These are phyloP conservation scores for Eragrostis nindensis DNA, from an alignment of 176 grass and related monocot species.

Conservation along the genomic window DNA sequence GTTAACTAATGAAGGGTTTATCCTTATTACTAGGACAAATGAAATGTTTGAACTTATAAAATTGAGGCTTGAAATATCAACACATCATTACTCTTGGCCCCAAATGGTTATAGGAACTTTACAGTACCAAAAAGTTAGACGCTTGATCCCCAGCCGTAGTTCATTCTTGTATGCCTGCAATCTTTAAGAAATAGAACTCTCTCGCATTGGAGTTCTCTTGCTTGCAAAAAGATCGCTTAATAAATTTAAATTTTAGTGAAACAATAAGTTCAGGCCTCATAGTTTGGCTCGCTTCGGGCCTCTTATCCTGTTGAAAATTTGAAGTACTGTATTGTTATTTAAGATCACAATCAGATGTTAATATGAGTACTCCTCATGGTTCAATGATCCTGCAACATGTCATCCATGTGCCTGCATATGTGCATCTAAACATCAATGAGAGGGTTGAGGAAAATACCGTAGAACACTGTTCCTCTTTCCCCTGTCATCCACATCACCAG, in stretches of 20 bases:
- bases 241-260: background rate
- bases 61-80: background rate
- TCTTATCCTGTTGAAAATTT: background rate
- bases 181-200: background rate
- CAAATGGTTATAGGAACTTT: background rate
- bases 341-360: background rate
- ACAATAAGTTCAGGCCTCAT: background rate
- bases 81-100: too few species aligned
- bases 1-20: background rate
- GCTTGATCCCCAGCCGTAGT: background rate
- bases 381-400: too few species aligned
- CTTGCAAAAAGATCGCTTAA: background rate
- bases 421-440: constrained; percentile 1
- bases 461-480: background rate
- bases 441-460: background rate
- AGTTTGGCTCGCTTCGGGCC: background rate
- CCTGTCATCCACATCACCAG: background rate
- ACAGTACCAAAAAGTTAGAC: background rate
- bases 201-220: background rate
- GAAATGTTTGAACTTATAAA: background rate
- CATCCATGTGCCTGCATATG: background rate
- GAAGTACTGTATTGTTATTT: background rate
- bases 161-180: background rate
- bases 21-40: background rate
- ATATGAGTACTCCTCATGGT: background rate